Evolutionary conservation across 2,329 filamentous ascomycete species (phyloP).

Genomic region (Colletotrichum musae): DNA sequence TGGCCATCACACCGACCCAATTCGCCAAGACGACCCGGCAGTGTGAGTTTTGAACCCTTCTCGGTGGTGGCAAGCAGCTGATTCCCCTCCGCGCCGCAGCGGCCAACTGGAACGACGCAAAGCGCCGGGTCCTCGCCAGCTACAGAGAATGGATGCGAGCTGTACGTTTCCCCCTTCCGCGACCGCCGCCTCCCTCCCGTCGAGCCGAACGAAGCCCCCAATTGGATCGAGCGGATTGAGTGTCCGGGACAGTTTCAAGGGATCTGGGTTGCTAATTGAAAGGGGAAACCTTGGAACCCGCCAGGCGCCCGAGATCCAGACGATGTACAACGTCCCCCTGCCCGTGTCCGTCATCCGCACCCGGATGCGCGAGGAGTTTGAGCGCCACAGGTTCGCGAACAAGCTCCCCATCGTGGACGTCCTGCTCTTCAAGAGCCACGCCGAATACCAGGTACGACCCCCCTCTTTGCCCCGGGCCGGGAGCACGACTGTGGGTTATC

Average conservation of each 20-base stretch:
- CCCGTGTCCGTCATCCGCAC: conserved; percentile 90
- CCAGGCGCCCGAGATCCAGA: conserved; percentile 96
- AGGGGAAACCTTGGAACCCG: not conserved
- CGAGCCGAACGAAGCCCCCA: not conserved
- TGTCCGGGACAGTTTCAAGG: not conserved
- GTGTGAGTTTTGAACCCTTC: conserved; percentile 69
- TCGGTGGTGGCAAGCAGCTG: conserved; percentile 48
- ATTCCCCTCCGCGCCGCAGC: conserved; percentile 67
- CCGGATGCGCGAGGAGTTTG: conserved; percentile 96
- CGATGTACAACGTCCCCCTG: conserved; percentile 94
- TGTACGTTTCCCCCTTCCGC: conserved; percentile 71
- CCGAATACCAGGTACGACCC: conserved; percentile 87
- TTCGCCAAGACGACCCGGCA: conserved; percentile 86
- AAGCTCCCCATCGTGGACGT: conserved; percentile 92
- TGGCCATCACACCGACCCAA: conserved; percentile 94
- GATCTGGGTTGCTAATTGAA: conserved; percentile 16
- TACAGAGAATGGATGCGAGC: conserved; percentile 97
- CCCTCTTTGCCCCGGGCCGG: not conserved
- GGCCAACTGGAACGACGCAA: conserved; percentile 90
- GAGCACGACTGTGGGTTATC: not conserved
- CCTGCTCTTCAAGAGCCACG: conserved; percentile 89
- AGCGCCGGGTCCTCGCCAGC: conserved; percentile 85
- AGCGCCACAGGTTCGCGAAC: conserved; percentile 93
- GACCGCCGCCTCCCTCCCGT: not conserved
- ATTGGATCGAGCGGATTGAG: not conserved